Evolutionary conservation across 495 filamentous ascomycete genomes (phyloP).

Genomic region (Daldinia vernicosa): DNA sequence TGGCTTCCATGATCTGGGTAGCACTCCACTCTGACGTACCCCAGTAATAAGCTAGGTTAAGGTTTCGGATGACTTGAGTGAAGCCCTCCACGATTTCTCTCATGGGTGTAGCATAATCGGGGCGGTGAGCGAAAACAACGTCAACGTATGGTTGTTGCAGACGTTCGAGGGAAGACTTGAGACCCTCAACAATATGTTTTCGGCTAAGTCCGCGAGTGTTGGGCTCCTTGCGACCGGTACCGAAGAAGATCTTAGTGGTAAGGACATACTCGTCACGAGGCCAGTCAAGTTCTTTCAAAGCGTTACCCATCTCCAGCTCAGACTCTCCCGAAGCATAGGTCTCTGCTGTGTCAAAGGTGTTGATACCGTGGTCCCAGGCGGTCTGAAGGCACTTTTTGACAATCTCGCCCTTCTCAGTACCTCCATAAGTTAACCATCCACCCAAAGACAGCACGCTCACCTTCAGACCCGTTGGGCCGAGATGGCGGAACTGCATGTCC

Average conservation of each 20-base stretch:
- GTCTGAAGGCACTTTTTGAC: conserved; percentile 56
- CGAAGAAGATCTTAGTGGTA: conserved; percentile 55
- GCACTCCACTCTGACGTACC: conserved; percentile 66
- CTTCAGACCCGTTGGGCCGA: conserved; percentile 73
- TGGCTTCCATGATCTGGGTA: conserved; percentile 64
- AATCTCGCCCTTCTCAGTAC: conserved; percentile 54
- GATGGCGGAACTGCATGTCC: conserved; percentile 73
- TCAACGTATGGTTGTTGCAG: conserved; percentile 59
- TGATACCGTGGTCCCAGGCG: conserved; percentile 65
- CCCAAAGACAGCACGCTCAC: conserved; percentile 74
- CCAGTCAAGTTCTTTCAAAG: conserved; percentile 56
- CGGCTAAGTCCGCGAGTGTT: conserved; percentile 57
- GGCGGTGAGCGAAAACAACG: conserved; percentile 58
- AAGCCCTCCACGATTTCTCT: conserved; percentile 61
- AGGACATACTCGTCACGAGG: conserved; percentile 60
- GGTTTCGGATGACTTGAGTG: conserved; percentile 63
- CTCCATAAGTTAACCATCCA: conserved; percentile 63
- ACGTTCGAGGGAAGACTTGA: conserved; percentile 56
- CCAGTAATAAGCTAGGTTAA: conserved; percentile 66
- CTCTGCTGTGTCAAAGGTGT: conserved; percentile 66
- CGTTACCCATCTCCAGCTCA: conserved; percentile 63
- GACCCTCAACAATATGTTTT: conserved; percentile 60
- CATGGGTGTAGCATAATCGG: conserved; percentile 58
- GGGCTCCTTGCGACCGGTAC: conserved; percentile 58
- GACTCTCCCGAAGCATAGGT: conserved; percentile 59